Evolutionary conservation across 2,329 filamentous ascomycete genomes (phyloP), one percentile per base, ranked within the genome.

Genomic region (Exophiala bonariae): DNA sequence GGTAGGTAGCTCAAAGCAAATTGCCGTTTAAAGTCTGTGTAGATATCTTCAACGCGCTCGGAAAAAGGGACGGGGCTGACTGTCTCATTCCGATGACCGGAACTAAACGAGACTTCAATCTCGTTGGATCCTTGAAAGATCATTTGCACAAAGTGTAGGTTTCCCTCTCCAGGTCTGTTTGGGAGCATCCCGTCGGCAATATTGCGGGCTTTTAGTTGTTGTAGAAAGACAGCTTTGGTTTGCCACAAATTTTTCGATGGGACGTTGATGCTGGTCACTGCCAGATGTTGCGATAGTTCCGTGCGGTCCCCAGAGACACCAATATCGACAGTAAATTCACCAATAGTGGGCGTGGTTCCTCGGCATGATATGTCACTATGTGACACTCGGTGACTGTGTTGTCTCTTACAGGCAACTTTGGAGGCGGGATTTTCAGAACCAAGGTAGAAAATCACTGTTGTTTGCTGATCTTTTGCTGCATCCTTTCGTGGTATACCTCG

Each of bases 51-150:
- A 7, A 37, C 10, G 14, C 14, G 14, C 7, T 19, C n/a, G 18
- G 19, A 19, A 4, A 37, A n/a, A 8, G 35, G 19, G 7, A 7
- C 20, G 18, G 35, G 17, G 20, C 9, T 18, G 10, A 37, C n/a
- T 4, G 11, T 37, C 7, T 75, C 62, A 92, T 86, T 28, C 89
- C 75, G 17, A 81, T 77, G 10, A 80, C 70, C 65, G 95, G 90
- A 95, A 3, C 87, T 89, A 71, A 89, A 96, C 41, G 96, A 76
- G 44, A 96, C 76, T 64, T 97, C 92, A 59, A 97, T 96, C 73
- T 84, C 89, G 61, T 96, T 97, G 1, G 83, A 67, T 1, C 92
- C 92, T 59, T 90, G 80, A 59, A 95, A 97, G 2, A 90, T 82
- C 70, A 95, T 96, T 67, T 97, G 89, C 14, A 97, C 77, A 23